These are phyloP conservation scores for Phoenix roebelenii DNA, from an alignment of 176 grass and related monocot species.

Conservation along the genomic window DNA sequence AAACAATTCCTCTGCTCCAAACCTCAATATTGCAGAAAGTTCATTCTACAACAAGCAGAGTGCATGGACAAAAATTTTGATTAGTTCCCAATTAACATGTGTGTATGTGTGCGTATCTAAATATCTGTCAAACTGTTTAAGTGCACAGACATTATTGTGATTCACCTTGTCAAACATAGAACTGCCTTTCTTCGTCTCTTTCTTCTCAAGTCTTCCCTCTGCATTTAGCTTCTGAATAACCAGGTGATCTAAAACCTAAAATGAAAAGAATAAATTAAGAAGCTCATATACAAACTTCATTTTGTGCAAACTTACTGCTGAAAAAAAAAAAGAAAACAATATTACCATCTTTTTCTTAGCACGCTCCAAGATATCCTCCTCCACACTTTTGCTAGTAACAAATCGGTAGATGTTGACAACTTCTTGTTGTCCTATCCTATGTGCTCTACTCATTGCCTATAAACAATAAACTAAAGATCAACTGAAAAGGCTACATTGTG, in stretches of 20 bases:
- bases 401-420: conserved; percentile 98
- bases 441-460: conserved; percentile 98
- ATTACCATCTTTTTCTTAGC: conserved; percentile 96
- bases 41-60: conserved; percentile 59
- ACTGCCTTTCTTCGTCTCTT: conserved; percentile 92
- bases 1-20: conserved; percentile 95
- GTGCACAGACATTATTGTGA: too few relatives aligned
- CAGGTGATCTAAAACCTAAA: conserved; percentile 97
- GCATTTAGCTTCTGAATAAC: conserved; percentile 99
- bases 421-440: conserved; percentile 98
- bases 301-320: background rate
- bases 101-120: too few relatives aligned
- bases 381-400: conserved; percentile 95
- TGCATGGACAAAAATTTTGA: too few relatives aligned
- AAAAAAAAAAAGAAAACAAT: background rate
- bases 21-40: conserved; percentile 96
- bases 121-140: too few relatives aligned
- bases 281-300: background rate
- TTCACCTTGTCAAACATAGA: conserved; percentile 91
- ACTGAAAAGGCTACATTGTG: too few relatives aligned
- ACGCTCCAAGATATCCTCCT: conserved; percentile 98
- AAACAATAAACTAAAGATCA: too few relatives aligned
- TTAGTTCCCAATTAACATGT: too few relatives aligned
- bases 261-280: conserved; percentile 4
- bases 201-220: conserved; percentile 97